Evolutionary conservation across 2,329 filamentous ascomycete species (phyloP), one percentile per base, ranked within the genome.

Genomic region (Zasmidium cellare): DNA sequence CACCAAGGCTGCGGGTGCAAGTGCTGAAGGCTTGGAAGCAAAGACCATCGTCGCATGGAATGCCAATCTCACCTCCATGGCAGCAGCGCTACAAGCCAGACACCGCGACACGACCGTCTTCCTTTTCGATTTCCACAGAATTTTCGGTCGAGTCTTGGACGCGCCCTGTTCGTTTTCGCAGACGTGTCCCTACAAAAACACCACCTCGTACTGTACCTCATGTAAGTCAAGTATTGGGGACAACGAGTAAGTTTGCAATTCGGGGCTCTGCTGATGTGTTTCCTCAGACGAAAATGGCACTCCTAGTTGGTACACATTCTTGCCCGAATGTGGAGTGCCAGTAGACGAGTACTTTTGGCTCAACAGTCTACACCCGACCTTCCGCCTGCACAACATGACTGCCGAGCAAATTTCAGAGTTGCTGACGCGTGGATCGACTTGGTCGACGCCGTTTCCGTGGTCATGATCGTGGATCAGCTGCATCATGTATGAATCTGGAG

Each of bases 341-440:
- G 83, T 86, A 2, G 82, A 87, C 66, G 74, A 87, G 72, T 87
- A 87, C 68, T 81, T 87, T 64, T 88, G 85, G 85, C 73, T 87
- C 25, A 56, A 52, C 12, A 35, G 41, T 20, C 24, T 56, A 2
- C 54, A 52, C 35, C 54, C 54, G 5, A 52, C 54, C 3, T 51
- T 48, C 18, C 41, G 24, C 16, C 19, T 56, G 47, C 47, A 51
- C 23, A 56, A 51, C 18, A 9, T 49, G 24, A 54, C 44, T 6
- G 44, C 44, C 20, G 22, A 31, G 23, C 11, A 48, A 44, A 54
- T 54, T 22, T 41, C 44, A 23, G 31, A 46, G 23, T 24, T 28
- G 9, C 18, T 54, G 12, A 3, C 7, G 9, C 9, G 19, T 23
- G n/a, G 25, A 6, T 28, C 25, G n/a, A n/a, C n/a, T n/a, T n/a